phyloP scores from a whole-genome alignment of 176 grass and related monocot species.

The Avena atlantica region DNA sequence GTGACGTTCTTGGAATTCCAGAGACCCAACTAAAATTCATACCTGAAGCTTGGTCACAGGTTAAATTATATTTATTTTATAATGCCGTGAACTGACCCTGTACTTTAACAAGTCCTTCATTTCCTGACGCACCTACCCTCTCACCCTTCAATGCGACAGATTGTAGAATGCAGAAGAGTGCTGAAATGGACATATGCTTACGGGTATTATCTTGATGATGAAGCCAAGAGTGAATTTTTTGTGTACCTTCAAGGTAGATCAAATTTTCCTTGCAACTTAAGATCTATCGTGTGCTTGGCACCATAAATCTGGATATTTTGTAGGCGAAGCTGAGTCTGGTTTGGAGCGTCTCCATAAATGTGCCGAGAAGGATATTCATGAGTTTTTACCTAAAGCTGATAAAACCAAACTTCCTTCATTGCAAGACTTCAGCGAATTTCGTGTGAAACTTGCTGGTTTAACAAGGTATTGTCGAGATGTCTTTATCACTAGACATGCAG shows the following conservation, averaged over 20 bases:
- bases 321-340: constrained; percentile 92
- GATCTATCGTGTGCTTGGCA: constrained; percentile 19
- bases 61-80: constrained; percentile 16
- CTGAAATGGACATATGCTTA: constrained; percentile 98
- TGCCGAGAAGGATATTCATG: constrained; percentile 81
- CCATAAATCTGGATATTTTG: constrained; percentile 22
- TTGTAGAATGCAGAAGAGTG: constrained; percentile 91
- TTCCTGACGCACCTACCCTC: constrained; percentile 8
- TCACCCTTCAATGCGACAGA: constrained; percentile 51
- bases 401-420: constrained; percentile 33
- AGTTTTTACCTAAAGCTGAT: constrained; percentile 49
- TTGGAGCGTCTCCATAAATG: constrained; percentile 96
- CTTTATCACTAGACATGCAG: not conserved
- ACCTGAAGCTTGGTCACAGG: constrained; percentile 97
- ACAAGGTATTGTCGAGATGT: constrained; percentile 63
- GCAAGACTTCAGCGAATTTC: constrained; percentile 65
- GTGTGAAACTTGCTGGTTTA: constrained; percentile 74
- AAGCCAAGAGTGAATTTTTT: constrained; percentile 81
- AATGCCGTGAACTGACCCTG: constrained; percentile 13
- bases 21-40: constrained; percentile 92
- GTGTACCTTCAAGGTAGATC: constrained; percentile 91
- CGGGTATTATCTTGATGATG: constrained; percentile 87
- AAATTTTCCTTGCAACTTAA: constrained; percentile 2
- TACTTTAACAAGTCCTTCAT: constrained; percentile 16
- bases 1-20: constrained; percentile 69